Conservation (phyloP, 176 grass and related monocot genomes). For the Carex cristatella region DNA sequence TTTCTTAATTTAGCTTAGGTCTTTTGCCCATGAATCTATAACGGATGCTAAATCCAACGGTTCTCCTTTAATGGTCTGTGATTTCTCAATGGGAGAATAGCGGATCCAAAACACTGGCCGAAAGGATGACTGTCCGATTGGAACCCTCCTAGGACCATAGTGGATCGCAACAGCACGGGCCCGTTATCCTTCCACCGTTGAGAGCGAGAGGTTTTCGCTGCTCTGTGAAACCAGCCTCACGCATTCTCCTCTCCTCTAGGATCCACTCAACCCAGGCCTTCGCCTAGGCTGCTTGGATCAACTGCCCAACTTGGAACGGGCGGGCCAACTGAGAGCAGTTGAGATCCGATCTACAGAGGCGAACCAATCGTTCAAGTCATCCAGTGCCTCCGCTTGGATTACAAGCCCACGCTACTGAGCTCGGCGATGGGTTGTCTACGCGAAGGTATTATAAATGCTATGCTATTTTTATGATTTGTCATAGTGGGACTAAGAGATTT, state of each 20-base stretch:
- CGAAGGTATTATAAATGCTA: too few species aligned
- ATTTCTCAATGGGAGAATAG: too few species aligned
- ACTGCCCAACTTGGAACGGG: background rate
- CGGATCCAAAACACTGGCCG: too few species aligned
- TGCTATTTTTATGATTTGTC: too few species aligned
- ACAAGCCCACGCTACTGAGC: background rate
- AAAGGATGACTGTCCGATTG: background rate
- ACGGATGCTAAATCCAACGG: too few species aligned
- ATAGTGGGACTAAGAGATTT: too few species aligned
- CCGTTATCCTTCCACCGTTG: conserved; percentile 32
- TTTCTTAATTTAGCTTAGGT: too few species aligned
- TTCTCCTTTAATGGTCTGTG: too few species aligned
- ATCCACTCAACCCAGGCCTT: background rate
- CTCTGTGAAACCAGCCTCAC: conserved; percentile 43
- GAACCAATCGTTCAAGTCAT: background rate
- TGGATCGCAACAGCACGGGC: background rate
- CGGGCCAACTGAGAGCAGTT: background rate
- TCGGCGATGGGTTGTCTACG: background rate
- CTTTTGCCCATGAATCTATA: too few species aligned
- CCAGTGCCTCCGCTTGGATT: background rate
- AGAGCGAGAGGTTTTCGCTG: conserved; percentile 16
- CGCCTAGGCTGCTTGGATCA: background rate
- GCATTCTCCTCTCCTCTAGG: conserved; percentile 24
- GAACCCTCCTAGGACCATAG: background rate
- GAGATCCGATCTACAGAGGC: background rate